phyloP scores from a whole-genome alignment of 2,329 filamentous ascomycete genomes.

The Aspergillus ustus region DNA sequence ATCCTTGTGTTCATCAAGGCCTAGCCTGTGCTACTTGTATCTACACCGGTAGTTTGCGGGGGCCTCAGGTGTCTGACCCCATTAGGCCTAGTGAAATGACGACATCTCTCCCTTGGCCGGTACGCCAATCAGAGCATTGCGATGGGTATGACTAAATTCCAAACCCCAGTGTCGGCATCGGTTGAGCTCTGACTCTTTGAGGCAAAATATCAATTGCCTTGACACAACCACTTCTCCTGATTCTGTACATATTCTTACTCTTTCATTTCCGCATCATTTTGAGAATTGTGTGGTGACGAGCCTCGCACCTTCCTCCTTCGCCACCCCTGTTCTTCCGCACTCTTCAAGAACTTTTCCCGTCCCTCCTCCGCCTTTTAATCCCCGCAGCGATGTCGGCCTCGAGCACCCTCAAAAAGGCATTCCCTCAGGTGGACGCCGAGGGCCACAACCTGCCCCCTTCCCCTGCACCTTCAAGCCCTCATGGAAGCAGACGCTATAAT shows the following conservation, averaged over 20 bases:
- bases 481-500: conserved; percentile 84
- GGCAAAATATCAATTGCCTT: conserved; percentile 18
- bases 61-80: conserved; percentile 15
- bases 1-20: background rate
- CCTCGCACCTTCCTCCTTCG: background rate
- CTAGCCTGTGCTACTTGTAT: background rate
- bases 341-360: conserved; percentile 22
- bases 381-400: conserved; percentile 47
- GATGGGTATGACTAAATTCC: conserved; percentile 20
- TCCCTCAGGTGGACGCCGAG: conserved; percentile 73
- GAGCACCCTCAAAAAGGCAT: conserved; percentile 53
- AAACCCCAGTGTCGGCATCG: conserved; percentile 11
- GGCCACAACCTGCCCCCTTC: conserved; percentile 88
- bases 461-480: conserved; percentile 88
- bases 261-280: background rate
- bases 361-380: conserved; percentile 25
- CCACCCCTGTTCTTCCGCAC: background rate
- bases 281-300: conserved; percentile 1
- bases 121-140: conserved; percentile 18
- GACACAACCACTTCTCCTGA: conserved; percentile 8
- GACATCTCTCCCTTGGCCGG: conserved; percentile 19
- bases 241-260: conserved; percentile 3
- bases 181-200: conserved; percentile 20
- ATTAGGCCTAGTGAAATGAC: conserved; percentile 23
- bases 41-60: background rate